Conservation (phyloP, 352 stramenopile species). For the Elongisporangium undulatum region DNA sequence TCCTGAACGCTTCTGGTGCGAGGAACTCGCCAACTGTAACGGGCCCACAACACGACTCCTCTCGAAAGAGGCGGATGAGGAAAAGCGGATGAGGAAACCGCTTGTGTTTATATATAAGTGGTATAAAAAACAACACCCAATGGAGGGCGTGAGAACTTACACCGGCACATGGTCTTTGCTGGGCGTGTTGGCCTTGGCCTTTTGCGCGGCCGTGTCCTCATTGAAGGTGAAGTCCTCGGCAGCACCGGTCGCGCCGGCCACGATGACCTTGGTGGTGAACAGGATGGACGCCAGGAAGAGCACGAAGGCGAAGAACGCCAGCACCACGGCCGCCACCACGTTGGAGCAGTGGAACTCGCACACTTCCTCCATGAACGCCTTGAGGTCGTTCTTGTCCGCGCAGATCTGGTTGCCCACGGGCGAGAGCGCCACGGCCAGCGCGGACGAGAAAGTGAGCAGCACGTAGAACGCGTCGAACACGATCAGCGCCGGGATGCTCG, state of each 20-base stretch:
- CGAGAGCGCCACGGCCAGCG: constrained; percentile 45
- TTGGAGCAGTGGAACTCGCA: constrained; percentile 65
- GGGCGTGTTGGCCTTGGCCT: constrained; percentile 21
- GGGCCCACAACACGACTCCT: background rate
- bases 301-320: constrained; percentile 50
- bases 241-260: constrained; percentile 6
- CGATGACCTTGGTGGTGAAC: constrained; percentile 41
- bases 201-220: constrained; percentile 27
- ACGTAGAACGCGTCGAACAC: constrained; percentile 47
- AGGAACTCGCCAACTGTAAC: background rate
- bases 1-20: background rate
- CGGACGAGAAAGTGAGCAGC: constrained; percentile 52
- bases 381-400: constrained; percentile 39
- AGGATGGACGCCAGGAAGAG: constrained; percentile 52
- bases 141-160: constrained; percentile 8
- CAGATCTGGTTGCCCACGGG: constrained; percentile 51
- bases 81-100: background rate
- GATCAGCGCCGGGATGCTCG: constrained; percentile 28
- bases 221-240: constrained; percentile 48
- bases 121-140: background rate
- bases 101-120: background rate
- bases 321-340: constrained; percentile 41
- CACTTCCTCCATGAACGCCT: constrained; percentile 47
- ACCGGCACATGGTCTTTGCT: constrained; percentile 19
- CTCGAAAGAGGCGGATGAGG: background rate